Percentiles rank a stretch among this genome's conserved stretches.
phyloP scores from a whole-genome alignment of 2,329 filamentous ascomycete genomes.

The Phyllosticta citrichinensis region DNA sequence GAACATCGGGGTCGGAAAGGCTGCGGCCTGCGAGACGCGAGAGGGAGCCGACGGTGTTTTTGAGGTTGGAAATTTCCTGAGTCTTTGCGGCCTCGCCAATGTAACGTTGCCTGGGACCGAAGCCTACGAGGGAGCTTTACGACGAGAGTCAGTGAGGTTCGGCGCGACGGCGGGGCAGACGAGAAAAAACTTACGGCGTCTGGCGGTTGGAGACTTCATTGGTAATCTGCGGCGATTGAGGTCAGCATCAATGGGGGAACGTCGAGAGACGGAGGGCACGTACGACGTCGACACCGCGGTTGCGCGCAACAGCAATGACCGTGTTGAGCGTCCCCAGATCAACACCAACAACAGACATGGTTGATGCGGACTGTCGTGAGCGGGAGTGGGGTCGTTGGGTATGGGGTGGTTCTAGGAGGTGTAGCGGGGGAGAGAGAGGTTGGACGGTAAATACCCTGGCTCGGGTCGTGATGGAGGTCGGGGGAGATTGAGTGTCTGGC shows the following conservation, averaged over 20 bases:
- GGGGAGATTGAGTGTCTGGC: not conserved
- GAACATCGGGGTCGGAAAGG: conserved; percentile 81
- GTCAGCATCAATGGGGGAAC: conserved; percentile 20
- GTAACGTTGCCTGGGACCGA: conserved; percentile 87
- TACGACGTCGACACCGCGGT: conserved; percentile 98
- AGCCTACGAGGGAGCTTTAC: conserved; percentile 78
- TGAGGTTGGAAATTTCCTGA: conserved; percentile 97
- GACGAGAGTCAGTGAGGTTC: conserved; percentile 12
- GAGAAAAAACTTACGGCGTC: conserved; percentile 67
- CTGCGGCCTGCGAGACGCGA: conserved; percentile 86
- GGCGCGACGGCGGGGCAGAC: conserved; percentile 12
- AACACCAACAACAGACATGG: conserved; percentile 62
- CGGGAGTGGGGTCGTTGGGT: conserved; percentile 1
- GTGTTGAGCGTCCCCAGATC: conserved; percentile 97
- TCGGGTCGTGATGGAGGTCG: not conserved
- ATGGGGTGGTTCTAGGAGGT: not conserved
- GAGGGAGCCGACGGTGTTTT: conserved; percentile 91
- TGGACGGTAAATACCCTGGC: conserved; percentile 4
- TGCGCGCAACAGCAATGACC: conserved; percentile 92
- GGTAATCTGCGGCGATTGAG: conserved; percentile 56
- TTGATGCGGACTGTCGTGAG: conserved; percentile 18
- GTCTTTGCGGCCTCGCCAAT: conserved; percentile 95
- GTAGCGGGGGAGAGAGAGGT: not conserved
- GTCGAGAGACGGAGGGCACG: conserved; percentile 35
- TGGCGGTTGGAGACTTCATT: conserved; percentile 99